Evolutionary conservation across 371 early-diverging fungal genomes (phyloP), one percentile per base, ranked within the genome.

Genomic region (Mucor irregularis): DNA sequence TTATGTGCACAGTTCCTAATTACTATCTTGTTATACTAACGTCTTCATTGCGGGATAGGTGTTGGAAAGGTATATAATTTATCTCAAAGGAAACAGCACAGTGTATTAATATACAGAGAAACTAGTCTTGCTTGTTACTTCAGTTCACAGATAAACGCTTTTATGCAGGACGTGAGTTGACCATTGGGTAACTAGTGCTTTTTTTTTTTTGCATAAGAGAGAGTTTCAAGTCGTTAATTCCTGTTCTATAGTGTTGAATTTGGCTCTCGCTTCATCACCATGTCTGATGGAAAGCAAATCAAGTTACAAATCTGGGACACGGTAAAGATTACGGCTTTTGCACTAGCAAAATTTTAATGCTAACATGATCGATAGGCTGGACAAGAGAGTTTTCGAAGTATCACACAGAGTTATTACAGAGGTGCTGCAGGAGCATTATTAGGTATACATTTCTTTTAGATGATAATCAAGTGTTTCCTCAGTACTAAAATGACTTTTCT

Each of bases 281-380:
- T 96, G 37, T 8, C 37, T 11, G 89, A 90, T 49, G 84, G 84
- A 54, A 88, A 90, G 58, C 87, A 85, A 59, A 88, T 98, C 63
- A 97, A 97, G 74, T 83, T 99, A 17, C 98, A 98, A 71, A 94
- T 99, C 51, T 99, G 99, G 99, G 99, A 99, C 73, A 98, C 99
- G 13, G 96, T 94, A 66, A n/a, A 84, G 30, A 14, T 24, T 7
- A 19, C 21, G 28, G 14, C 16, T 5, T 26, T 16, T 7, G 4
- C 38, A 14, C 38, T 16, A 4, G 5, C 16, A 38, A 14, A 6
- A n/a, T 11, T 24, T 42, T 42, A 1, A 45, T 26, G 5, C 26
- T 26, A 22, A 44, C n/a, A 11, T 16, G 6, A 7, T 17, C 14
- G 5, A 17, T 63, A 82, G 76, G 96, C 96, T 28, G 96, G 97